These are phyloP conservation scores for Jatropha podagrica DNA, from an alignment of 441 rosid species.

Conservation along the genomic window DNA sequence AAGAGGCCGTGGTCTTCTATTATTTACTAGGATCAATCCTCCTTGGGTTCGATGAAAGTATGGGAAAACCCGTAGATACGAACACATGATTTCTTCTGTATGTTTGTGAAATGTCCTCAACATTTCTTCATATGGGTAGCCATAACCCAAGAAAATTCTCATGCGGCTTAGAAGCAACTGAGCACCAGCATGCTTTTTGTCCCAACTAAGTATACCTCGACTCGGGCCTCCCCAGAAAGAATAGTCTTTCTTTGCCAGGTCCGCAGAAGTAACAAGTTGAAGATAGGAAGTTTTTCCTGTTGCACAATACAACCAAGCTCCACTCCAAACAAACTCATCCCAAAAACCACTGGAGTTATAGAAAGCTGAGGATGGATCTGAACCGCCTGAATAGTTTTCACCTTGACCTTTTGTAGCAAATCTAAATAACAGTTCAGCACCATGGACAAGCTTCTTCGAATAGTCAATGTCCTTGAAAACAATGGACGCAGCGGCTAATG, in stretches of 20 bases:
- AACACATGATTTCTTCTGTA: conserved; percentile 66
- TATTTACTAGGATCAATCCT: conserved; percentile 68
- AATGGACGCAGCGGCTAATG: conserved; percentile 87
- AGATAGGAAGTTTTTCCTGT: conserved; percentile 75
- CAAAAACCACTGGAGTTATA: conserved; percentile 66
- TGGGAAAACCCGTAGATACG: conserved; percentile 55
- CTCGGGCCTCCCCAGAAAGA: conserved; percentile 53
- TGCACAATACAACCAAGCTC: conserved; percentile 86
- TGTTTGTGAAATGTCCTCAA: conserved; percentile 68
- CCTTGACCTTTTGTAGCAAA: conserved; percentile 65
- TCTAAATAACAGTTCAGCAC: conserved; percentile 61
- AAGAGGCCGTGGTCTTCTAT: conserved; percentile 68
- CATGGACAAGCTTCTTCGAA: conserved; percentile 65
- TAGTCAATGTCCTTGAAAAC: conserved; percentile 78
- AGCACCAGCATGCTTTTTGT: conserved; percentile 81
- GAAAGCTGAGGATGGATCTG: conserved; percentile 52
- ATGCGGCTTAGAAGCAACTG: conserved; percentile 67
- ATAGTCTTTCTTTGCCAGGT: conserved; percentile 48
- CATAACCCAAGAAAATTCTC: conserved; percentile 74
- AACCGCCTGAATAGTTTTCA: conserved; percentile 52
- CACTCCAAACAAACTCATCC: conserved; percentile 88
- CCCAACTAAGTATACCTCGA: conserved; percentile 71
- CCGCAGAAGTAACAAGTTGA: conserved; percentile 46
- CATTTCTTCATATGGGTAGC: conserved; percentile 81
- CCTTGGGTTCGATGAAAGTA: conserved; percentile 62